Percentiles rank a stretch among this genome's conserved stretches.
These are phyloP conservation scores for Kewa caespitosa DNA, from an alignment of 179 eudicot genomes.

Conservation along the genomic window DNA sequence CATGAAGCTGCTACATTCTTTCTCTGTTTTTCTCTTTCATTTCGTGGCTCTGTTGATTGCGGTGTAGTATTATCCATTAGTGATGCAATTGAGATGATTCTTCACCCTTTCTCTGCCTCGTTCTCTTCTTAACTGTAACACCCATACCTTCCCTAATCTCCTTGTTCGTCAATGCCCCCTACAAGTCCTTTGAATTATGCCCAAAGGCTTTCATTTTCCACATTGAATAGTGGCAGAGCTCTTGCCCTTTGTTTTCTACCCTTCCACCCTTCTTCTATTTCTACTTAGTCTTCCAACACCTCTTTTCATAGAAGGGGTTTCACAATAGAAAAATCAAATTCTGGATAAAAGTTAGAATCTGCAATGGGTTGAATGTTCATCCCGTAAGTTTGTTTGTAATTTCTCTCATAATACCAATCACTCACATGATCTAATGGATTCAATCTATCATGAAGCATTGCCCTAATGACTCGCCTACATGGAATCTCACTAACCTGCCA, in stretches of 20 bases:
- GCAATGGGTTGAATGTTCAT: background rate
- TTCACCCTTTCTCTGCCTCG: too few species aligned
- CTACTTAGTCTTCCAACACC: background rate
- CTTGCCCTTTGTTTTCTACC: background rate
- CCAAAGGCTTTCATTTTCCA: background rate
- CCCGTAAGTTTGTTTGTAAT: background rate
- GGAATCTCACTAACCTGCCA: background rate
- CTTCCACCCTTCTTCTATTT: background rate
- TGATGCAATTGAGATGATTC: too few species aligned
- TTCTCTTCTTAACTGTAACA: too few species aligned
- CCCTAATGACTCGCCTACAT: conserved; percentile 8
- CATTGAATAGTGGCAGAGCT: background rate
- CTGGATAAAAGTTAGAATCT: background rate
- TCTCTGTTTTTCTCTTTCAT: too few species aligned
- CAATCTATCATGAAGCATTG: background rate
- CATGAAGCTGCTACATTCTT: too few species aligned
- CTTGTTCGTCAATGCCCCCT: too few species aligned
- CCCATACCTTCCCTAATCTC: too few species aligned
- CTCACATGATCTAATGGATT: background rate
- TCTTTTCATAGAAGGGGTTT: background rate
- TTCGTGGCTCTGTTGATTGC: too few species aligned
- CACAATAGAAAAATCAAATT: background rate
- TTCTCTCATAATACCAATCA: background rate
- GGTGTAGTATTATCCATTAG: too few species aligned
- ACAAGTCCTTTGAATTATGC: background rate